Evolutionary conservation across 139 green algal genomes (phyloP).

Genomic region (Closterium sp.): DNA sequence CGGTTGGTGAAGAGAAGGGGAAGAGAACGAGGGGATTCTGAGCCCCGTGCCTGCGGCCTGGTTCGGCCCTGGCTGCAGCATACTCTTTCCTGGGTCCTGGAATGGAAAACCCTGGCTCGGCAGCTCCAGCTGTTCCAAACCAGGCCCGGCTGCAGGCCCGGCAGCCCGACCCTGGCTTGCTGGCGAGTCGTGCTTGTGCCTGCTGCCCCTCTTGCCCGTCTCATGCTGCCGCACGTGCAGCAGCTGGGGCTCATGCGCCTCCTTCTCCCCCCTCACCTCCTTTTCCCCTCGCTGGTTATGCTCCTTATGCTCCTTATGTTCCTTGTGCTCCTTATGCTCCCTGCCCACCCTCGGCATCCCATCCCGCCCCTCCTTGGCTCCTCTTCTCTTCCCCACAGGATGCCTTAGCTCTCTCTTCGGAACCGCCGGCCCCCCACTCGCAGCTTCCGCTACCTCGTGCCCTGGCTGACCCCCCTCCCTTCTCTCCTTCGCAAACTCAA

Average conservation of each 20-base stretch:
- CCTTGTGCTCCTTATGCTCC: background rate
- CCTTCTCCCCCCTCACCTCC: background rate
- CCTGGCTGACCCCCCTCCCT: background rate
- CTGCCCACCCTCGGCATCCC: background rate
- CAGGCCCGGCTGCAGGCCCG: background rate
- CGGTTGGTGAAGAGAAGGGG: background rate
- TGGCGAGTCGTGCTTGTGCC: background rate
- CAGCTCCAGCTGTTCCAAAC: background rate
- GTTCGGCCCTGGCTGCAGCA: background rate
- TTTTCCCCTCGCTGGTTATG: background rate
- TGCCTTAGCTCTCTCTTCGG: background rate
- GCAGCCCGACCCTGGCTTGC: background rate
- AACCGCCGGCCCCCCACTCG: background rate
- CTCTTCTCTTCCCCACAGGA: background rate
- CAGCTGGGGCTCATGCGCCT: background rate
- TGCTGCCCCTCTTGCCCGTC: background rate
- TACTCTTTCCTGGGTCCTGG: background rate
- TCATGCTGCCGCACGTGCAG: background rate
- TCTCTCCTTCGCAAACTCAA: background rate
- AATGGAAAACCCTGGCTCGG: background rate
- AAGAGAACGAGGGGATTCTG: background rate
- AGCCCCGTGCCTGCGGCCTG: background rate
- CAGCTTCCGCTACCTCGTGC: background rate
- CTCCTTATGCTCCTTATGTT: background rate
- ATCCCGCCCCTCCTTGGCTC: background rate